Evolutionary conservation across 768 basidiomycete genomes (phyloP), one percentile per base, ranked within the genome.

Genomic region (Tulasnella sp.): DNA sequence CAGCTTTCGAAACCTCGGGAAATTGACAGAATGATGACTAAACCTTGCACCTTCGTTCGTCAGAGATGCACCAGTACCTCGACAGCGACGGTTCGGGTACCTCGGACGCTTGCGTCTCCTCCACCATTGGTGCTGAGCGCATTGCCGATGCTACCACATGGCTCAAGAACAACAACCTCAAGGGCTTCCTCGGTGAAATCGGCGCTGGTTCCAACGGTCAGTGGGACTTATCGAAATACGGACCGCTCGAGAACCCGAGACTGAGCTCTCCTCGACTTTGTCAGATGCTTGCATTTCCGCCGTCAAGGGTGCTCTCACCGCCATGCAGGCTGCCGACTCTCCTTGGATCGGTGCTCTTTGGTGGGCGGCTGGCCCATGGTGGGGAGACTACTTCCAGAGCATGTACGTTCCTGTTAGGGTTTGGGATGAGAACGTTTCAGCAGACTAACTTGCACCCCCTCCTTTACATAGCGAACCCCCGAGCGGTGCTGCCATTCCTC

Each of bases 21-120:
- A 24, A 41, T 37, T 7, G 24, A 74, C 75, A 5, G n/a, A 73
- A 1, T 7, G n/a, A 40, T 44, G 1, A 16, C 58, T 46, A 37
- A 64, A 0, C n/a, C 22, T n/a, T 75, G 12, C 22, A 28, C 34
- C 44, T 0, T 42, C 28, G 34, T 40, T 34, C 18, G 28, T 41
- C 83, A 89, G 90, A 92, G 84, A 92, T 92, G 90, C 91, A 92
- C 84, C 91, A 92, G 84, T 92, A 92, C 86, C 91, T 92, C 82
- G 91, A 92, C 85, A 89, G 88, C 48, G 91, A 92, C 83, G 88
- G 90, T 82, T 91, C 90, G 28, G 84, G 84, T 22, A 91, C 91
- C 11, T 87, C 84, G 73, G 83, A 83, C 1, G 88, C 85, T 37
- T 92, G 92, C 83, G 91, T 92, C 50, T 90, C 89, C 12, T 86